Evolutionary conservation across 768 basidiomycete genomes (phyloP).

Genomic region (Daedalea quercina): DNA sequence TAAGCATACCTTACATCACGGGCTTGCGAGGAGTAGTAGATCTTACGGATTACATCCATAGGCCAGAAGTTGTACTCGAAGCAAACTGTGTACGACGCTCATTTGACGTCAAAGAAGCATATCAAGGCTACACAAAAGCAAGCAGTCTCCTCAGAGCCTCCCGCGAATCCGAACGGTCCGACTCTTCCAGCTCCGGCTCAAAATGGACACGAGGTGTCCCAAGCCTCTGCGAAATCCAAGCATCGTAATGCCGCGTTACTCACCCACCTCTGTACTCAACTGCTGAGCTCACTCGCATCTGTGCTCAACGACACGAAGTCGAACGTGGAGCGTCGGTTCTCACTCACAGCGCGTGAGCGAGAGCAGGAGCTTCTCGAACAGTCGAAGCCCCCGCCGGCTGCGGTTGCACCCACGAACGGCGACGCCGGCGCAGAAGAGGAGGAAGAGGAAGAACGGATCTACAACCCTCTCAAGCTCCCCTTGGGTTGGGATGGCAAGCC

Average conservation of each 20-base stretch:
- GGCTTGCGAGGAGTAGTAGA: not conserved
- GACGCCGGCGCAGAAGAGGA: conserved; percentile 66
- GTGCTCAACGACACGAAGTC: conserved; percentile 86
- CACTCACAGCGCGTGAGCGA: conserved; percentile 94
- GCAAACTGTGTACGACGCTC: conserved; percentile 96
- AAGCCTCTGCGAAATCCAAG: conserved; percentile 35
- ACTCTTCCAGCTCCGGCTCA: conserved; percentile 33
- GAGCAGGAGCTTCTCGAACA: conserved; percentile 88
- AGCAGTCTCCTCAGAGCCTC: conserved; percentile 34
- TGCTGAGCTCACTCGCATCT: conserved; percentile 57
- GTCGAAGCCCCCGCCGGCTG: conserved; percentile 40
- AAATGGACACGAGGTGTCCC: conserved; percentile 45
- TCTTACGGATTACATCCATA: conserved; percentile 23
- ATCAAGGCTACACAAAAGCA: conserved; percentile 82
- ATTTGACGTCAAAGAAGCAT: conserved; percentile 93
- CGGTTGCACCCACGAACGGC: conserved; percentile 38
- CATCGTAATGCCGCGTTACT: conserved; percentile 61
- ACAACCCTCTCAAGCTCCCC: conserved; percentile 95
- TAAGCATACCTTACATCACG: conserved; percentile 48
- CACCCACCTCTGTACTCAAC: conserved; percentile 60
- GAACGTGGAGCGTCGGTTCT: conserved; percentile 94
- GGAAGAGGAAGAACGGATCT: conserved; percentile 93
- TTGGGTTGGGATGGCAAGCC: conserved; percentile 99
- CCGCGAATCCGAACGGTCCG: conserved; percentile 57
- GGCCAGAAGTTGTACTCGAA: conserved; percentile 95